phyloP scores from a whole-genome alignment of 495 filamentous ascomycete species.

The Astrothelium subdiscretum region DNA sequence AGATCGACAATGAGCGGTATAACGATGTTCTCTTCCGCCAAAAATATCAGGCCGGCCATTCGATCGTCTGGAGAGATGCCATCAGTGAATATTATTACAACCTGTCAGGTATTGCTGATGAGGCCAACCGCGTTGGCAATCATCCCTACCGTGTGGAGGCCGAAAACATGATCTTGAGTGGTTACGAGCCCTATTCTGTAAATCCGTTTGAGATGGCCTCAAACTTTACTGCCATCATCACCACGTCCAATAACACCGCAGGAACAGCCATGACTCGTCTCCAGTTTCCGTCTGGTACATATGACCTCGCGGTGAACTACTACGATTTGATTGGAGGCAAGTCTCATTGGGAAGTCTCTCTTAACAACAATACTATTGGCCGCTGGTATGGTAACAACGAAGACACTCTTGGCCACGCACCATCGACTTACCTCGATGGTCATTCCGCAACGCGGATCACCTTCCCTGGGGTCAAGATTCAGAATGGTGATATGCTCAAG shows the following conservation, averaged over 20 bases:
- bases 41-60: slow-evolving; percentile 55
- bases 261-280: slow-evolving; percentile 40
- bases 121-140: slow-evolving; percentile 39
- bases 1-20: slow-evolving; percentile 51
- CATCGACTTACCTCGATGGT: slow-evolving; percentile 46
- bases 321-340: slow-evolving; percentile 48
- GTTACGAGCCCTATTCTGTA: slow-evolving; percentile 40
- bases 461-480: slow-evolving; percentile 39
- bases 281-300: slow-evolving; percentile 38
- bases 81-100: slow-evolving; percentile 50
- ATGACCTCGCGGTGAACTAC: slow-evolving; percentile 55
- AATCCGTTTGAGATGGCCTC: slow-evolving; percentile 47
- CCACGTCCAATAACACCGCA: slow-evolving; percentile 35
- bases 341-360: slow-evolving; percentile 39
- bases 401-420: slow-evolving; percentile 43
- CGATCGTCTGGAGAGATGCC: slow-evolving; percentile 57
- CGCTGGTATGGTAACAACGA: slow-evolving; percentile 48
- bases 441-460: slow-evolving; percentile 52
- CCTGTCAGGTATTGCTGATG: slow-evolving; percentile 47
- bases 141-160: slow-evolving; percentile 55
- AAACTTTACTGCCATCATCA: slow-evolving; percentile 36
- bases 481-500: slow-evolving; percentile 44
- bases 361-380: slow-evolving; percentile 42
- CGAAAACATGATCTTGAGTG: slow-evolving; percentile 46
- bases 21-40: slow-evolving; percentile 44